A percentile compares a stretch with the other conserved stretches of the same genome.
These are phyloP conservation scores for Termitomyces sp. DNA, from an alignment of 768 basidiomycete species.

Conservation along the genomic window DNA sequence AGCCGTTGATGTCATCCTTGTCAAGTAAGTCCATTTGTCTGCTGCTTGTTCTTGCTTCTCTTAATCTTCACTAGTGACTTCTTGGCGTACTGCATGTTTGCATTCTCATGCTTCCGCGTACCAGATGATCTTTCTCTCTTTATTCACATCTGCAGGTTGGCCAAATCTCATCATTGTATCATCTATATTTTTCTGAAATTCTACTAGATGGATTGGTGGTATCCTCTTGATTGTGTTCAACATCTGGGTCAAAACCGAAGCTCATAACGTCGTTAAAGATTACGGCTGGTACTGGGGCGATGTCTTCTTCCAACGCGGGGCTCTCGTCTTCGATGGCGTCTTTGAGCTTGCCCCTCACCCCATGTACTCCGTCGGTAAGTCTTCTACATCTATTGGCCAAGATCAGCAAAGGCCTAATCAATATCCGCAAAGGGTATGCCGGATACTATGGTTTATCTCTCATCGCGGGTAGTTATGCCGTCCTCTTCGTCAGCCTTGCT, in stretches of 20 bases:
- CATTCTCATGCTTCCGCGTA: slow-evolving; percentile 86
- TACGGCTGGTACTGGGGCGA: slow-evolving; percentile 99
- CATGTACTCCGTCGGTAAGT: slow-evolving; percentile 85
- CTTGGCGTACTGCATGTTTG: slow-evolving; percentile 91
- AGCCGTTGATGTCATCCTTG: slow-evolving; percentile 90
- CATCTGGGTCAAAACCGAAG: slow-evolving; percentile 97
- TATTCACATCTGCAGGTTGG: slow-evolving; percentile 74
- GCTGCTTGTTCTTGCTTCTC: background rate
- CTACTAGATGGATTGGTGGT: slow-evolving; percentile 78
- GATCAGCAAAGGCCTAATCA: background rate
- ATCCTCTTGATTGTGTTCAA: slow-evolving; percentile 87
- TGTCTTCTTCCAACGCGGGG: slow-evolving; percentile 88
- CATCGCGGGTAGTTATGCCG: slow-evolving; percentile 82
- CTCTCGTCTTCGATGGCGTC: slow-evolving; percentile 94
- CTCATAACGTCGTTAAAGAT: slow-evolving; percentile 95
- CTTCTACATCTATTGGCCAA: slow-evolving; percentile 3
- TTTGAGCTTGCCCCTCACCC: slow-evolving; percentile 92
- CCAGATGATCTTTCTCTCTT: slow-evolving; percentile 68
- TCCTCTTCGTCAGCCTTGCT: slow-evolving; percentile 88
- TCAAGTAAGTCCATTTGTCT: slow-evolving; percentile 66
- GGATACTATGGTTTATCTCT: slow-evolving; percentile 96
- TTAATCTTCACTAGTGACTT: slow-evolving; percentile 65
- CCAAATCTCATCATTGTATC: background rate
- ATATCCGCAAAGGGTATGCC: slow-evolving; percentile 62
- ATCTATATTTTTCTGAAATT: slow-evolving; percentile 6